phyloP scores from a whole-genome alignment of 257 asterid species.

The Solanum clarkiae region DNA sequence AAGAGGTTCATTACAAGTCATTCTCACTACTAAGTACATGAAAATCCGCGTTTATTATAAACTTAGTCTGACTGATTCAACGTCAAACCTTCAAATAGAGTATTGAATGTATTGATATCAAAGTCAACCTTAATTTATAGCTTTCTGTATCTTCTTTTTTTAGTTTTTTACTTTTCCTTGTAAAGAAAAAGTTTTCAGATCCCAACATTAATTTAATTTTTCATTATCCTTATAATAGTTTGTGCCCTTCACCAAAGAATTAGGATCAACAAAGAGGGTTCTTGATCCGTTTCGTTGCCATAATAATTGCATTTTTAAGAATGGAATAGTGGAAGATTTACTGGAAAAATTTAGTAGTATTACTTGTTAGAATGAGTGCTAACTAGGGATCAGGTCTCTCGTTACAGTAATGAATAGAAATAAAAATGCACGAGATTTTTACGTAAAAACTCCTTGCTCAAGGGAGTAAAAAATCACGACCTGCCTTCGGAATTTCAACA shows the following conservation, averaged over 20 bases:
- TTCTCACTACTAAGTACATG: background rate
- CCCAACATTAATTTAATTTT: background rate
- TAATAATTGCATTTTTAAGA: background rate
- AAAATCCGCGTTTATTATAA: background rate
- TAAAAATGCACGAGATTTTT: too few relatives aligned
- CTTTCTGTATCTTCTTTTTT: background rate
- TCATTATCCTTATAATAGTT: background rate
- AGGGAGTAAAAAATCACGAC: too few relatives aligned
- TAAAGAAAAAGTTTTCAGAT: background rate
- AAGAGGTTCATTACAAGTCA: background rate
- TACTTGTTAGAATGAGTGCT: too few relatives aligned
- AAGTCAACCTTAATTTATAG: background rate
- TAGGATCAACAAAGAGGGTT: background rate
- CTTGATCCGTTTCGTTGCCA: background rate
- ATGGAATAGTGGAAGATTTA: background rate
- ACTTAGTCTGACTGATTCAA: background rate
- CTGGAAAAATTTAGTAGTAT: too few relatives aligned
- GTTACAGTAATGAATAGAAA: too few relatives aligned
- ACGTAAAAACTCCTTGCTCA: too few relatives aligned
- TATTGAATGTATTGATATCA: background rate
- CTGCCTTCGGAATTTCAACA: too few relatives aligned
- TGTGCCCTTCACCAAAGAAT: background rate
- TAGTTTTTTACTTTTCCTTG: too few relatives aligned
- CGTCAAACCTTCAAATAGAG: background rate
- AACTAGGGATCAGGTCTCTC: fast-evolving